Evolutionary conservation across 2,329 filamentous ascomycete genomes (phyloP).

Genomic region (Macrophomina pseudophaseolina): DNA sequence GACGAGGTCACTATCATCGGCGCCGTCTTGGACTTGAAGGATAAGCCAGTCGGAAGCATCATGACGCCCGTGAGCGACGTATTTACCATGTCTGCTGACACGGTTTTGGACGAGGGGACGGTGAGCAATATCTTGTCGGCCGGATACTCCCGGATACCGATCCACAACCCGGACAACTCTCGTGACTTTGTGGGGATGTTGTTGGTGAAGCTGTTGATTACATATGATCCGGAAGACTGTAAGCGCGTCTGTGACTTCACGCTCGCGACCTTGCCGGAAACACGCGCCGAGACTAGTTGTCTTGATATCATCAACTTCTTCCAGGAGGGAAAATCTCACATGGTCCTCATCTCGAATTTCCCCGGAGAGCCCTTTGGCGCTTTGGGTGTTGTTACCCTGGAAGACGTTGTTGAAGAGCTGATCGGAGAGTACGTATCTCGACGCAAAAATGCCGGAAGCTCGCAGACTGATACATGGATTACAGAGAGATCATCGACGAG

Average conservation of each 20-base stretch:
- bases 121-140: constrained; percentile 94
- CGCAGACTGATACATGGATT: constrained; percentile 1
- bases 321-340: constrained; percentile 98
- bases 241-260: constrained; percentile 88
- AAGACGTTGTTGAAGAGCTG: constrained; percentile 97
- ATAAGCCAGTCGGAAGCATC: constrained; percentile 90
- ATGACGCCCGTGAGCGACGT: constrained; percentile 99
- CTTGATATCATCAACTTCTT: constrained; percentile 99
- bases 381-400: constrained; percentile 90
- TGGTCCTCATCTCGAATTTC: constrained; percentile 91
- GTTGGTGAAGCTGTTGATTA: constrained; percentile 97
- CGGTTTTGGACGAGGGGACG: constrained; percentile 86
- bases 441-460: too few relatives aligned
- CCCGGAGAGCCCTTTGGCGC: constrained; percentile 92
- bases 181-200: constrained; percentile 97
- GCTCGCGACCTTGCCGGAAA: constrained; percentile 92
- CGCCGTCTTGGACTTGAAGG: constrained; percentile 93
- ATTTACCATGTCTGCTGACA: constrained; percentile 95
- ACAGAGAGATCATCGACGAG: constrained; percentile 95
- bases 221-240: constrained; percentile 93
- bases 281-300: constrained; percentile 92
- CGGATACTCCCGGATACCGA: constrained; percentile 94
- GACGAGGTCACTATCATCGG: constrained; percentile 99
- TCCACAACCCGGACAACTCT: constrained; percentile 82
- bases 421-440: constrained; percentile 82